Base-by-base conservation (phyloP, 495 filamentous ascomycete genomes). In the Aspergillus haitiensis region DNA sequence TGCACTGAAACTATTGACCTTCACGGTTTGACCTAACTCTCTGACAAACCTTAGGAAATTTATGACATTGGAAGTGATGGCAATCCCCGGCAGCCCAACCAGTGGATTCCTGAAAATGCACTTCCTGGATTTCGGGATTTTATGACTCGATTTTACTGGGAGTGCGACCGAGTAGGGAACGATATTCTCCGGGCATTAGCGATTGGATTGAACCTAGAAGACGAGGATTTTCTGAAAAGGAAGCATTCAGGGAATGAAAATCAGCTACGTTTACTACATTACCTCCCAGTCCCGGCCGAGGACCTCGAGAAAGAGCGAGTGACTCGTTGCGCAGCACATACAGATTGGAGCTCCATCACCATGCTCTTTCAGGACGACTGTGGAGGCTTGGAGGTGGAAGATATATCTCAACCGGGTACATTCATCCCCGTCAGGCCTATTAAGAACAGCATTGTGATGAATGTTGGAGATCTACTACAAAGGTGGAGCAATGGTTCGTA, bases 201-300 rank as follows among this genome's bases (percentile, higher is more conserved):
- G 10, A 56, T 85, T 8, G 82, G 81, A 0, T 66, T 88, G 13
- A 62, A 67, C 7, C 64, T 78, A 11, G 70, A 75, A 1, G 72
- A 81, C 27, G 80, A 84, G 66, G 63, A 79, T 8, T 80, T 82
- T 66, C 75, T 88, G 37, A 55, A 78, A 10, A 67, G 65, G 18
- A 80, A 80, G 50, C 84, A 86, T 58, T 80, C 78, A 10, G 84
- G 82, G 2, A 71, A 82, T 56, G 81, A 84, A 56, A 84, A 84
- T 54, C 86, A 90, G 65, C 72, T 88, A 4, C 79, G 88, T 3
- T 65, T 91, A 12, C 74, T 89, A 10, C 85, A 89, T 63, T 90
- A 90, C 59, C 84, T 86, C 2, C 74, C 82, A 7, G 73, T 88
- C 13, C 77, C 82, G 39, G 78, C 74, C 7, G 64, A 70, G 18